These are phyloP conservation scores for Aspergillus phoenicis DNA, from an alignment of 2,329 filamentous ascomycete genomes.

Conservation along the genomic window DNA sequence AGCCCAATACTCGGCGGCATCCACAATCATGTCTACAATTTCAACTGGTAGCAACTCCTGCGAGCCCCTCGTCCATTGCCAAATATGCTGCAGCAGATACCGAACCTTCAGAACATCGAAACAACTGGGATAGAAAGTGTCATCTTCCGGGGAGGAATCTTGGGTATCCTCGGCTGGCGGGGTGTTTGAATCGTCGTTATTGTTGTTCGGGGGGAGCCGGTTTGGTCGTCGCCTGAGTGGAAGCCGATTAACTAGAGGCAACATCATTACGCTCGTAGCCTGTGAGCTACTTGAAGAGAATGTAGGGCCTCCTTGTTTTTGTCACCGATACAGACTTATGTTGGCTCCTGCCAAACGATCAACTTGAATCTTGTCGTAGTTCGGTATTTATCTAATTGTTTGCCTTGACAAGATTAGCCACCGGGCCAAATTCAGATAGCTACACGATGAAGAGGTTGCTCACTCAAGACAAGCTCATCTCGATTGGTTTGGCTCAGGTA, in stretches of 20 bases:
- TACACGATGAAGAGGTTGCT: not conserved
- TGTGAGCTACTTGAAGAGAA: not conserved
- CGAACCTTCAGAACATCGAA: constrained; percentile 39
- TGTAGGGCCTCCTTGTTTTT: too few relatives aligned
- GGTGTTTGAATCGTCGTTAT: constrained; percentile 2
- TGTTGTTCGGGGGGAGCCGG: too few relatives aligned
- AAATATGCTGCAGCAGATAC: constrained; percentile 30
- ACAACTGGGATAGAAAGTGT: constrained; percentile 31
- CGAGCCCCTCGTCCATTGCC: constrained; percentile 25
- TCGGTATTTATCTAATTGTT: not conserved
- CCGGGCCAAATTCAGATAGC: not conserved
- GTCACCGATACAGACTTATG: too few relatives aligned
- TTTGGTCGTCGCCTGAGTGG: not conserved
- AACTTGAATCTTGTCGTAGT: too few relatives aligned
- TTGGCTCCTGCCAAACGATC: too few relatives aligned
- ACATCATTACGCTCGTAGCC: constrained; percentile 1
- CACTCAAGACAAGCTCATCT: not conserved
- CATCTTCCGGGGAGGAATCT: not conserved
- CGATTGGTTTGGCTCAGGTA: not conserved
- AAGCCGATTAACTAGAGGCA: constrained; percentile 3
- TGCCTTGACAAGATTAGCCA: not conserved
- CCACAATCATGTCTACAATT: constrained; percentile 43
- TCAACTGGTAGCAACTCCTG: constrained; percentile 35
- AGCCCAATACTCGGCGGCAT: constrained; percentile 42
- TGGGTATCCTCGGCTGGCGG: not conserved